Conservation (phyloP, 768 basidiomycete species). For the Lenzites betulinus region DNA sequence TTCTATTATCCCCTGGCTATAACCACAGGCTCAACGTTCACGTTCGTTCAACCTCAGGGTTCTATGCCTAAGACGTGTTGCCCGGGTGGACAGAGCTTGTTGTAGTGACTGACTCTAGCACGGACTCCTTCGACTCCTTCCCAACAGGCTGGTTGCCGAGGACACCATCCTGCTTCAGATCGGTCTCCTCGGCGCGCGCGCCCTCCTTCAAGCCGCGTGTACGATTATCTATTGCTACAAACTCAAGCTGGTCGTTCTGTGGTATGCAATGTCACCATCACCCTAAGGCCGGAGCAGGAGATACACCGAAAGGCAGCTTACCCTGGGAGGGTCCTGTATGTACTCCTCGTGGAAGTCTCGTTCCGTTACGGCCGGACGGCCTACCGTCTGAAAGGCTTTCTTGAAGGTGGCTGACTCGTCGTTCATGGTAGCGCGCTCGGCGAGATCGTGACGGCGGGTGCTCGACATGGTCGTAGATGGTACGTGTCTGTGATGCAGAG, state of each 20-base stretch:
- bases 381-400: conserved; percentile 33
- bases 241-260: conserved; percentile 23
- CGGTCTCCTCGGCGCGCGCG: conserved; percentile 16
- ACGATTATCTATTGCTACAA: conserved; percentile 10
- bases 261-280: neutral
- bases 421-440: conserved; percentile 13
- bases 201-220: conserved; percentile 28
- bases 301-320: conserved; percentile 8
- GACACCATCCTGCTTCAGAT: conserved; percentile 20
- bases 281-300: neutral
- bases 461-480: conserved; percentile 8
- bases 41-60: neutral
- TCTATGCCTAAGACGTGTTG: conserved; percentile 11
- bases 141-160: conserved; percentile 25
- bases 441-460: conserved; percentile 12
- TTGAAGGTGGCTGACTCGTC: conserved; percentile 26
- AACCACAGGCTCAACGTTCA: too few species aligned
- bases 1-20: too few species aligned
- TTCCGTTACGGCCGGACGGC: conserved; percentile 27
- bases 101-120: conserved; percentile 23
- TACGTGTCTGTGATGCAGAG: neutral
- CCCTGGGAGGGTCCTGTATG: conserved; percentile 33
- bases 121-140: conserved; percentile 23
- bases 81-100: conserved; percentile 30
- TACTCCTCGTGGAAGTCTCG: conserved; percentile 40